Conservation (phyloP, 2,329 filamentous ascomycete species). For the Ophiocordyceps sinensis region DNA sequence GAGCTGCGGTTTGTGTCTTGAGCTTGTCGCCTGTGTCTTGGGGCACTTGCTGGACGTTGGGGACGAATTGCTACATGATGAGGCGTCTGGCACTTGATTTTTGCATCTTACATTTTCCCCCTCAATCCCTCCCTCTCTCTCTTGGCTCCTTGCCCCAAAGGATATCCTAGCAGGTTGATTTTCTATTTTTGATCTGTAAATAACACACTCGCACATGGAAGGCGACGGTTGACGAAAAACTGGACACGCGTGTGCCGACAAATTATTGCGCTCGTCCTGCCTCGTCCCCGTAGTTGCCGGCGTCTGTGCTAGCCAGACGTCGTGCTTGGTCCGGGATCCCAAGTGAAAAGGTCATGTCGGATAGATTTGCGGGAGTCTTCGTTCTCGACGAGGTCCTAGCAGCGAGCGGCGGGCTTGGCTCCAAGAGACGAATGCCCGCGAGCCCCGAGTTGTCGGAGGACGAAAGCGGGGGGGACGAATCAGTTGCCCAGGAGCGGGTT, state of each 20-base stretch:
- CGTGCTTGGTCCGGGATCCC: too few species aligned
- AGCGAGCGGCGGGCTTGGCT: too few species aligned
- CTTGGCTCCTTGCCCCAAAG: constrained; percentile 2
- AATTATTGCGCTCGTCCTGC: neutral
- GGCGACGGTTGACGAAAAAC: neutral
- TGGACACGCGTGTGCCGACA: neutral
- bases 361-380: too few species aligned
- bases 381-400: too few species aligned
- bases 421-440: neutral
- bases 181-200: constrained; percentile 5
- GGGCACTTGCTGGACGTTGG: constrained; percentile 1
- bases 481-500: constrained; percentile 4
- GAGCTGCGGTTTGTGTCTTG: neutral
- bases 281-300: too few species aligned
- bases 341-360: too few species aligned
- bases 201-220: constrained; percentile 2
- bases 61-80: constrained; percentile 4
- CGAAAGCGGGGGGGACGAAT: neutral
- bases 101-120: constrained; percentile 7
- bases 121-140: constrained; percentile 10
- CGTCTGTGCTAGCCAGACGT: too few species aligned
- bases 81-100: constrained; percentile 14
- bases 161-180: constrained; percentile 5
- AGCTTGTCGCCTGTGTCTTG: neutral
- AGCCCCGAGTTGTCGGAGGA: neutral